Evolutionary conservation across 129 eudicot genomes (phyloP), one percentile per base, ranked within the genome.

Genomic region (Flaveria linearis): DNA sequence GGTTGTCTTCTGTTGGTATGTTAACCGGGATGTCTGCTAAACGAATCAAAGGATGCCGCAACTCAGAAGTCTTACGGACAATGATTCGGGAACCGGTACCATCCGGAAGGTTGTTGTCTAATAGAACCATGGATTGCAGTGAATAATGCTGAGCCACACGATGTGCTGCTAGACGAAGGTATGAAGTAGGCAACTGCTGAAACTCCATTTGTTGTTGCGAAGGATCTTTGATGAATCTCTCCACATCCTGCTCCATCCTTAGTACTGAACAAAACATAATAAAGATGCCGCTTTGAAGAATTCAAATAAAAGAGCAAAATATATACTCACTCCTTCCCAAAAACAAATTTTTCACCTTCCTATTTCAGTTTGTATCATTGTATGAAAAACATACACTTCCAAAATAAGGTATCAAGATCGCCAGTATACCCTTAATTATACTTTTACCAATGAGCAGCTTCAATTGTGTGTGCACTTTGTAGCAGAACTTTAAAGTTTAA

Each of bases 91-190:
- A 91, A 46, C 96, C 91, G 20, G 97, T 87, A 33, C 96, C 97
- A 80, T 95, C 99, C 2, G 96, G 89, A 22, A 89, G 70, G 43
- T 73, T 89, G 72, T 87, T 86, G 76, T 95, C 99, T 82, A 95
- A 50, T 22, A 95, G 58, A 73, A 95, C 99, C 99, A 95, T 95
- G 4, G 99, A 95, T 43, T 91, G 97, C 64, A 95, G 84, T 17
- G 97, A 95, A 84, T 95, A 95, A 73, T 95, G 99, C 46, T 95
- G 99, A 57, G 99, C 99, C 28, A 95, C 94, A 66, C 99, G 99
- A 74, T 95, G 99, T 77, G 99, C 99, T 77, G 99, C 99, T 82
- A 95, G 70, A 64, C 99, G 87, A 42, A 91, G 83, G 75, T 95
- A 95, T 42, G 99, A 95, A 63, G 99, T 95, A 6, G 99, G 99